Evolutionary conservation across 768 basidiomycete genomes (phyloP), one percentile per base, ranked within the genome.

Genomic region (Postia placenta): DNA sequence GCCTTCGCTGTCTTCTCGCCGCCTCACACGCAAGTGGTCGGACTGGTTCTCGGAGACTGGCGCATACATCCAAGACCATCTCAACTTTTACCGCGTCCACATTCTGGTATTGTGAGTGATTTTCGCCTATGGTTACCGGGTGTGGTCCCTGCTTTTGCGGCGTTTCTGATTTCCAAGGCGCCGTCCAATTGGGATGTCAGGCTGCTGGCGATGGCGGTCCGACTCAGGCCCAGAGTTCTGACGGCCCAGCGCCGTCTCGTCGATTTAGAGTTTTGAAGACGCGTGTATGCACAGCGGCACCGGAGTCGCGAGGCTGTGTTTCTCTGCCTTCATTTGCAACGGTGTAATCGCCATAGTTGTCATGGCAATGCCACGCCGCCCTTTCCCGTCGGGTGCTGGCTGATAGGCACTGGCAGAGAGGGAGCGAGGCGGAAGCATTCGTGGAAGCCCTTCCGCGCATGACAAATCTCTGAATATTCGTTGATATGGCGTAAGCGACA

Each of bases 41-140:
- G 37, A 15, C 7, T 4, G 47, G 19, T 20, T 48, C 19, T 4
- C 5, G 22, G 22, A 50, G 12, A 19, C 30, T 4, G 45, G 39
- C 42, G 22, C 41, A 17, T 60, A 61, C 42, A 36, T 61, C 47
- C 17, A 45, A 38, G 35, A 41, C 25, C 64, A 66, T 51, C 66
- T 73, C 49, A 78, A 77, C 58, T 78, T 78, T 55, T 78, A 72
- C 51, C 67, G 76, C 14, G 59, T 75, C 11, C 76, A 76, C 60
- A 56, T 75, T 27, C 45, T 76, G 27, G 61, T 69, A 52, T 75
- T 76, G 67, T 68, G 54, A 50, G 67, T 62, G 15, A n/a, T n/a
- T 23, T 23, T 22, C 19, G 1, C 19, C 27, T 30, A 20, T 38
- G 17, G 14, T 11, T 19, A 6, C 14, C 20, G 19, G 5, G 3